Evolutionary conservation across 1,284 basidiomycete genomes (phyloP), one percentile per base, ranked within the genome.

Genomic region (Ceratobasidium sp.): DNA sequence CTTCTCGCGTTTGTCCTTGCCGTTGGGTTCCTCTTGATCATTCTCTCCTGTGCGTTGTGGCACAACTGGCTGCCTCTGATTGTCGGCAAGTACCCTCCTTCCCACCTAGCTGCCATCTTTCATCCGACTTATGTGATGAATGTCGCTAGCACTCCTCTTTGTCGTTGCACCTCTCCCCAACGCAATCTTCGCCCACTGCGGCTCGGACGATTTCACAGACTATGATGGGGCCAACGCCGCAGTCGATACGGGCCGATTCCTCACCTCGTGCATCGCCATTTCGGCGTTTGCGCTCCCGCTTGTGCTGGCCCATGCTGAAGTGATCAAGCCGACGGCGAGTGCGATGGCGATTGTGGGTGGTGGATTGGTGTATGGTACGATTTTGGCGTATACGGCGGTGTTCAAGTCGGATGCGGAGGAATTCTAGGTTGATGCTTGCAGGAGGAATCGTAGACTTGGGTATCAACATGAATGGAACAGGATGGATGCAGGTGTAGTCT

Each of bases 31-130:
- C 85, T 99, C 74, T 89, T 99, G 80, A 94, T 99, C 81, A 99
- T 99, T 82, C 91, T 99, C 37, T 96, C 95, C 0, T 99, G 98
- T 81, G 97, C 98, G 29, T 85, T 99, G 48, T 99, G 93, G 92
- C 84, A 89, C 43, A 99, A 99, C 83, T 99, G 98, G 98, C 86
- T 99, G 16, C 98, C 98, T 58, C 86, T 99, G 64, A 88, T 99
- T 78, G 97, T 98, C 78, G 97, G 97, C 98, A 79, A 81, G 95
- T 54, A n/a, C 31, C 59, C 39, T 49, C 43, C 27, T 54, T 22
- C 41, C 27, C 16, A 59, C 19, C 64, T 72, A 79, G n/a, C 19
- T 54, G 13, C 16, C 56, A 43, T 34, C 43, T 74, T 37, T 74
- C n/a, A n/a, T n/a, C n/a, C n/a, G n/a, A n/a, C n/a, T n/a, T n/a